A percentile compares a stretch with the other conserved stretches of the same genome.
Conservation (phyloP, 2,329 filamentous ascomycete genomes). For the Penicillium sp. region DNA sequence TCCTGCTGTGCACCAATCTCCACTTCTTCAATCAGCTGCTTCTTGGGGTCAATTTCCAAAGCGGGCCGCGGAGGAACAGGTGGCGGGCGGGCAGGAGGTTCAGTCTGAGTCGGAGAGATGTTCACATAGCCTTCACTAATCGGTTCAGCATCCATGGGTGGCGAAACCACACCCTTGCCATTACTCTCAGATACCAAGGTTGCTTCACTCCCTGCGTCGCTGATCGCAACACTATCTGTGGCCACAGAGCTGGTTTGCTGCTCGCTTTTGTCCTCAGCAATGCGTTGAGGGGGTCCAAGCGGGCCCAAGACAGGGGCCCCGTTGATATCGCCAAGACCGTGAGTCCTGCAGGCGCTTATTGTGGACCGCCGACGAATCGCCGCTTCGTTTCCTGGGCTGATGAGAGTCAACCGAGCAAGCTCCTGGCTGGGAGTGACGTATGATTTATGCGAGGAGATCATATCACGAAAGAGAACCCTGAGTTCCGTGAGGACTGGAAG, state of each 20-base stretch:
- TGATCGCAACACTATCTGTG: slow-evolving; percentile 3
- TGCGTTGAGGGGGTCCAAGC: slow-evolving; percentile 38
- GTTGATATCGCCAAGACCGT: slow-evolving; percentile 43
- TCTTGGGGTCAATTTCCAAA: slow-evolving; percentile 32
- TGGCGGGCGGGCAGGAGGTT: slow-evolving; percentile 52
- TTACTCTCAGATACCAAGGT: slow-evolving; percentile 37
- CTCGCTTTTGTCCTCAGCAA: slow-evolving; percentile 20
- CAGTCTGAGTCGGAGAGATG: slow-evolving; percentile 16
- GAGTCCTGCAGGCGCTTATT: slow-evolving; percentile 31
- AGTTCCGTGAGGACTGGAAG: slow-evolving; percentile 71
- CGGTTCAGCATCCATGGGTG: slow-evolving; percentile 16
- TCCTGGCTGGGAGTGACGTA: slow-evolving; percentile 72
- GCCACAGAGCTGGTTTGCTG: not conserved
- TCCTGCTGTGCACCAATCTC: slow-evolving; percentile 79
- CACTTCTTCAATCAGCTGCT: slow-evolving; percentile 49
- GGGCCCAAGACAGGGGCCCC: slow-evolving; percentile 49
- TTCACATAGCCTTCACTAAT: slow-evolving; percentile 21
- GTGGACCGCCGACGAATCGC: slow-evolving; percentile 52
- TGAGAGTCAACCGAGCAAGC: slow-evolving; percentile 76
- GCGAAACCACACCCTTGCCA: slow-evolving; percentile 17
- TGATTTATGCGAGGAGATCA: slow-evolving; percentile 63
- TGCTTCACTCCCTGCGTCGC: slow-evolving; percentile 33
- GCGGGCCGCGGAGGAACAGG: slow-evolving; percentile 59
- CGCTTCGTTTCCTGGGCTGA: slow-evolving; percentile 58
- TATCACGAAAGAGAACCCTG: slow-evolving; percentile 65